phyloP scores from a whole-genome alignment of 1,284 basidiomycete species.

The Boletus mariae region DNA sequence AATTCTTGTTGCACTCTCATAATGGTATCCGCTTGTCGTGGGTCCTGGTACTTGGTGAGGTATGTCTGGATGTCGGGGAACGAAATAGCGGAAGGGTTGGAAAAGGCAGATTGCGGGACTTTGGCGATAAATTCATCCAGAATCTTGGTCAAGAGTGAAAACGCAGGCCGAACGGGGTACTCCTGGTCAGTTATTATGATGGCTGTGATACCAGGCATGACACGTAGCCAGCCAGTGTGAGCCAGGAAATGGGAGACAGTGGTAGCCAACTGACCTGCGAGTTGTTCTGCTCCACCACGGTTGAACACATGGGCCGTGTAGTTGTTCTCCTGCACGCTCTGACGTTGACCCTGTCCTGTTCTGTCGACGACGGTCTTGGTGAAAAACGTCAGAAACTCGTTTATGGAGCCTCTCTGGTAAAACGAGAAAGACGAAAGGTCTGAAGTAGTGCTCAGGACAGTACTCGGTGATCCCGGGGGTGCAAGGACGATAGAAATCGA shows the following conservation, averaged over 20 bases:
- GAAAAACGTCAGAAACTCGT: slow-evolving; percentile 90
- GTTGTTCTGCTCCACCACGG: slow-evolving; percentile 70
- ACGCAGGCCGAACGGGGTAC: slow-evolving; percentile 95
- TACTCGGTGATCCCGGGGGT: slow-evolving; percentile 54
- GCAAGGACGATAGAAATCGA: slow-evolving; percentile 61
- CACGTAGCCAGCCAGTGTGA: not conserved
- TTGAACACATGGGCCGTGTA: slow-evolving; percentile 95
- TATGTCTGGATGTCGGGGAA: slow-evolving; percentile 78
- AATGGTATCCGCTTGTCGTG: slow-evolving; percentile 95
- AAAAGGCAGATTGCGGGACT: slow-evolving; percentile 68
- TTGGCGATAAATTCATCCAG: slow-evolving; percentile 90
- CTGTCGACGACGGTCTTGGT: slow-evolving; percentile 91
- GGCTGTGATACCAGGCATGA: slow-evolving; percentile 41
- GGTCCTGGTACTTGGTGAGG: slow-evolving; percentile 95
- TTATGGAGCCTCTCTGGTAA: slow-evolving; percentile 84
- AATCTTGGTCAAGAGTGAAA: slow-evolving; percentile 91
- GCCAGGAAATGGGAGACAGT: not conserved
- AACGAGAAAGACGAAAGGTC: slow-evolving; percentile 94
- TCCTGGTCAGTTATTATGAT: slow-evolving; percentile 95
- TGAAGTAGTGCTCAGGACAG: slow-evolving; percentile 68
- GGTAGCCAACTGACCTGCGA: slow-evolving; percentile 59
- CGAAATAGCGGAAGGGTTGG: slow-evolving; percentile 58
- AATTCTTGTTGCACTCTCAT: slow-evolving; percentile 98
- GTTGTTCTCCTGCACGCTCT: slow-evolving; percentile 93
- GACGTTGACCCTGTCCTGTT: slow-evolving; percentile 82